These are phyloP conservation scores for Waltergamsia citrina DNA, from an alignment of 2,329 filamentous ascomycete genomes.

Conservation along the genomic window DNA sequence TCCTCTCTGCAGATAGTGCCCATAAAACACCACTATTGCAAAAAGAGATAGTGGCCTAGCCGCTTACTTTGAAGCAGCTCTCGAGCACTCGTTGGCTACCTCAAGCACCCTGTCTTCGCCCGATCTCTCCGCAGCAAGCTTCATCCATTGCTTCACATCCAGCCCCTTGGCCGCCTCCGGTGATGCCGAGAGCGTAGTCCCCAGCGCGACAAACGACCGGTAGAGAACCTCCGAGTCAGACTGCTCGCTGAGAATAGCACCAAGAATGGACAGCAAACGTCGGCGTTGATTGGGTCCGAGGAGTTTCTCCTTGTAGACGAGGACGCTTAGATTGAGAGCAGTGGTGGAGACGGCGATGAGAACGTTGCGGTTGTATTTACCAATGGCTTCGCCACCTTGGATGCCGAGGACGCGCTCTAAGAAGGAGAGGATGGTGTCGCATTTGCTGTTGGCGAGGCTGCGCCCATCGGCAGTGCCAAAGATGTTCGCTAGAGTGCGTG, in stretches of 20 bases:
- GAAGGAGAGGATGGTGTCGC: conserved; percentile 49
- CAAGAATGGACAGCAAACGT: conserved; percentile 49
- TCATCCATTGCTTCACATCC: conserved; percentile 29
- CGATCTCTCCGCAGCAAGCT: conserved; percentile 30
- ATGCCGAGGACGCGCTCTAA: conserved; percentile 53
- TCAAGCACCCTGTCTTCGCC: conserved; percentile 36
- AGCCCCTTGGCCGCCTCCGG: conserved; percentile 31
- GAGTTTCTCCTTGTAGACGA: conserved; percentile 42
- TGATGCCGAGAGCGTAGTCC: conserved; percentile 57
- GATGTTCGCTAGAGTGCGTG: conserved; percentile 74
- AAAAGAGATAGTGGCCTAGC: too few relatives aligned
- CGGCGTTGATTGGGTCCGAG: conserved; percentile 20
- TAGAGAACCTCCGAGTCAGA: conserved; percentile 78
- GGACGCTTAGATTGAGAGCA: conserved; percentile 76
- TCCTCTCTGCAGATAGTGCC: too few relatives aligned
- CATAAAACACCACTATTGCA: too few relatives aligned
- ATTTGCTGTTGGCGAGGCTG: conserved; percentile 47
- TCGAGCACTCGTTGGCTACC: conserved; percentile 36
- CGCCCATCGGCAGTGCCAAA: conserved; percentile 70
- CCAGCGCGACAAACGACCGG: conserved; percentile 70
- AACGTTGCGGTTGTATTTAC: conserved; percentile 63
- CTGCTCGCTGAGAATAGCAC: conserved; percentile 53
- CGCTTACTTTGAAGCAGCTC: conserved; percentile 11
- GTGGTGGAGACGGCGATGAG: conserved; percentile 74
- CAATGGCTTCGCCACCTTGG: conserved; percentile 35